phyloP scores from a whole-genome alignment of 176 grass and related monocot genomes.

The Ensete glaucum region DNA sequence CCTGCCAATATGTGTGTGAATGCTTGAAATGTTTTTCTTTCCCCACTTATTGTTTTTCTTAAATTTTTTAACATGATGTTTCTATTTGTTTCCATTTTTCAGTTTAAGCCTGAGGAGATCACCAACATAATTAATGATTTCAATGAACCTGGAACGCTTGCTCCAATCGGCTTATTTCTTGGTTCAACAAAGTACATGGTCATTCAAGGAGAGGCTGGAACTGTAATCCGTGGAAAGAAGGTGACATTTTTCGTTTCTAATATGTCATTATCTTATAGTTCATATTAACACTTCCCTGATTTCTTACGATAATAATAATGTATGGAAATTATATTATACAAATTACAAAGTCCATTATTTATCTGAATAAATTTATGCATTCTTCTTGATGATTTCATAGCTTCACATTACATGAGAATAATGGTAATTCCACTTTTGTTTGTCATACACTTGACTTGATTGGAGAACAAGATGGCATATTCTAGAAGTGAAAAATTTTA shows the following conservation, averaged over 20 bases:
- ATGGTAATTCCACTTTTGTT: no score
- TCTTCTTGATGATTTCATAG: no score
- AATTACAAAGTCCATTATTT: no score
- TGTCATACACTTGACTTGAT: no score
- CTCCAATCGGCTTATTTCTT: conserved; percentile 64
- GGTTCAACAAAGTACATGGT: conserved; percentile 65
- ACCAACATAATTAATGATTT: conserved; percentile 71
- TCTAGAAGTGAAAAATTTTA: no score
- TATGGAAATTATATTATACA: neutral
- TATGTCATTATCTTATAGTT: neutral
- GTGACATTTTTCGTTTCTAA: conserved; percentile 8
- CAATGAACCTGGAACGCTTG: conserved; percentile 69
- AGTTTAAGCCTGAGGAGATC: conserved; percentile 67
- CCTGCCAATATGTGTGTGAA: neutral
- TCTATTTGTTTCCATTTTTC: neutral
- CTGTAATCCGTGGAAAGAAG: conserved; percentile 83
- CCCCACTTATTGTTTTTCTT: neutral
- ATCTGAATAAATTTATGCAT: no score
- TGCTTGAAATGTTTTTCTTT: neutral
- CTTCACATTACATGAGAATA: no score
- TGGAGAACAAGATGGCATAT: no score
- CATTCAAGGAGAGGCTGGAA: conserved; percentile 63
- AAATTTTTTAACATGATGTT: neutral
- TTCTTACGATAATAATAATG: neutral
- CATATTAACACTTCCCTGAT: neutral